A percentile compares a stretch with the other conserved stretches of the same genome.
Conservation (phyloP, 306 rosid species). For the Oemleria cerasiformis region DNA sequence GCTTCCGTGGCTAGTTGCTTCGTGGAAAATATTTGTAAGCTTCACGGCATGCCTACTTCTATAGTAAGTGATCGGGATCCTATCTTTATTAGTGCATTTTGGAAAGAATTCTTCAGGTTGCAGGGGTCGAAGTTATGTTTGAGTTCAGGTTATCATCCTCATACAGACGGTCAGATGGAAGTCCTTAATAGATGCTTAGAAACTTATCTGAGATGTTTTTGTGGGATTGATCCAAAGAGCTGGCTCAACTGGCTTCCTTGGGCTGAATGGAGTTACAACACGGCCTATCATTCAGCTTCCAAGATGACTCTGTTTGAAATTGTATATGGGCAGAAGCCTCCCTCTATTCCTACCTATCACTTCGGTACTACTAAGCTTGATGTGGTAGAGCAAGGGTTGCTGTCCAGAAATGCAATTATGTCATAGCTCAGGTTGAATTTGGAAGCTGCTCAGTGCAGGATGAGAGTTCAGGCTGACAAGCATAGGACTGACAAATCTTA, state of each 20-base stretch:
- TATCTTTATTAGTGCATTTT: too few species aligned
- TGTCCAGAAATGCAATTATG: too few species aligned
- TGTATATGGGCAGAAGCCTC: background rate
- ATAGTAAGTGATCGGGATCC: background rate
- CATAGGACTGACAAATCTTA: background rate
- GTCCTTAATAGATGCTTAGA: background rate
- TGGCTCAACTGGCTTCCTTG: background rate
- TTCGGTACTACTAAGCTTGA: too few species aligned
- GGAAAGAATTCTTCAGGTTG: background rate
- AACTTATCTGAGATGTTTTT: background rate
- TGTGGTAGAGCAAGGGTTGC: background rate
- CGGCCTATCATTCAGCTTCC: background rate
- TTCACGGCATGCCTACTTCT: background rate
- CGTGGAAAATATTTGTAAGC: background rate
- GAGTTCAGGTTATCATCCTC: background rate
- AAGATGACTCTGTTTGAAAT: background rate
- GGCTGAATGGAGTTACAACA: too few species aligned
- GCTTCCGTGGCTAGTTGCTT: background rate
- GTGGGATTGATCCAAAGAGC: background rate
- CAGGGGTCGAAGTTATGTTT: background rate
- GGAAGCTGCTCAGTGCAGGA: too few species aligned
- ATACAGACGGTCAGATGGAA: background rate
- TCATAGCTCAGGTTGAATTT: too few species aligned
- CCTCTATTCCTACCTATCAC: too few species aligned
- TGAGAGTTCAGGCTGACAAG: too few species aligned